Evolutionary conservation across 176 grass and related monocot genomes (phyloP), one percentile per base, ranked within the genome.

Genomic region (Bolboschoenus planiculmis): DNA sequence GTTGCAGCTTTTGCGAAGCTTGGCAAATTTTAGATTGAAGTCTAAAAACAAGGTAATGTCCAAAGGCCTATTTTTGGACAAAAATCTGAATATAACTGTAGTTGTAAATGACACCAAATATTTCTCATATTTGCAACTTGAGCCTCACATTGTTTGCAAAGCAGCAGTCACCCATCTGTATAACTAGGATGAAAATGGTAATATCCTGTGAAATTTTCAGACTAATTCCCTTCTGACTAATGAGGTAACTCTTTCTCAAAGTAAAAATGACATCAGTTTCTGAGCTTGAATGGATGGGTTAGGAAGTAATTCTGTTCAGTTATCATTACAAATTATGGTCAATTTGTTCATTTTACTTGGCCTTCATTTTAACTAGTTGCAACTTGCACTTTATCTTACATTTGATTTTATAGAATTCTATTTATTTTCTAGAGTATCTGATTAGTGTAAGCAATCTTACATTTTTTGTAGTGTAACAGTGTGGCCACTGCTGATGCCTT

Each of bases 1-100:
- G 15, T 61, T 95, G 23, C 93, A 95, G 15, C 88, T 92, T 82
- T 39, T 95, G 36, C 90, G 87, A 4, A 85, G 83, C 56, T 83
- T 95, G 24, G 47, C 86, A 76, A 86, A 83, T 81, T 92, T 95
- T 61, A 90, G 90, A 78, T 61, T 90, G 81, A 90, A 85, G 56
- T 90, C 90, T 34, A 63, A 88, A 72, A 88, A 61, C 78, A 87
- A 90, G 93, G 93, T 92, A 88, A 74, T 85, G 36, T 33, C 81
- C 24, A 5, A 48, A 27, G 40, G 11, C 40, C 24, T 30, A 50
- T 50, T 48, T 75, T 74, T 73, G 23, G 11, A 74, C 3, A 27
- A 44, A 14, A 74, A 47, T 74, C 4, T 29, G n/a, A 75, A 50
- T 75, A 50, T 13, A 24, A 21, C 16, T 68, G 18, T 72, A 24